Evolutionary conservation across 768 basidiomycete genomes (phyloP).

Genomic region (Rhodotorula sphaerocarpa): DNA sequence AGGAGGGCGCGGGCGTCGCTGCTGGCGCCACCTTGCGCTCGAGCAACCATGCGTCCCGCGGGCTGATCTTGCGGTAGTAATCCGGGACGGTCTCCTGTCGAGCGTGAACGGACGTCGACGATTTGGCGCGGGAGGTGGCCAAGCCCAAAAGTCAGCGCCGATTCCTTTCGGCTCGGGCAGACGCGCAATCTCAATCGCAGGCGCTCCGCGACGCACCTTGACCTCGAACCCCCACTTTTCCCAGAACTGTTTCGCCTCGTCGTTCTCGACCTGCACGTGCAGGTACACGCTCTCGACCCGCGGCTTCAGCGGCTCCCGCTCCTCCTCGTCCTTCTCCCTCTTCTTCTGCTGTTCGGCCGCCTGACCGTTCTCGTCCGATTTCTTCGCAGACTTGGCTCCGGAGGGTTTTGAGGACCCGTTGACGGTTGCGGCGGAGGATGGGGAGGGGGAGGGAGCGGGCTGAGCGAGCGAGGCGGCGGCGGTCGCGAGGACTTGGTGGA

Average conservation of each 20-base stretch:
- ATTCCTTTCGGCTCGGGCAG: too few relatives aligned
- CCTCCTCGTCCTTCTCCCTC: slow-evolving; percentile 6
- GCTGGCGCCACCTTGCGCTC: slow-evolving; percentile 48
- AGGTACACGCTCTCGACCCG: slow-evolving; percentile 53
- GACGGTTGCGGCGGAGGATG: not conserved
- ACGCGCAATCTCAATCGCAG: too few relatives aligned
- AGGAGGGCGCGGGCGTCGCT: not conserved
- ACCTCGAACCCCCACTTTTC: slow-evolving; percentile 72
- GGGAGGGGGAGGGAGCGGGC: not conserved
- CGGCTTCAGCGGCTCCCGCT: slow-evolving; percentile 11
- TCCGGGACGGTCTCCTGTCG: slow-evolving; percentile 49
- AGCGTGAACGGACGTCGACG: not conserved
- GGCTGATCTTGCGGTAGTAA: slow-evolving; percentile 74
- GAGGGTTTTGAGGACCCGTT: not conserved
- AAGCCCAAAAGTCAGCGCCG: too few relatives aligned
- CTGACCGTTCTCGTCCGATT: slow-evolving; percentile 9
- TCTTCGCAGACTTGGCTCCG: not conserved
- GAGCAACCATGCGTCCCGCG: slow-evolving; percentile 78
- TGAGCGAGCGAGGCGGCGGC: slow-evolving; percentile 27
- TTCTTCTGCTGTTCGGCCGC: slow-evolving; percentile 5
- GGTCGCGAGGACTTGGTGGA: slow-evolving; percentile 56
- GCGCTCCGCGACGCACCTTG: slow-evolving; percentile 39
- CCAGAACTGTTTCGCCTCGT: slow-evolving; percentile 69
- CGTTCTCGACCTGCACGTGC: slow-evolving; percentile 79
- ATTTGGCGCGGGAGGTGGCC: not conserved